Percentiles rank a stretch among this genome's conserved stretches.
phyloP scores from a whole-genome alignment of 2,329 filamentous ascomycete genomes.

The Fusarium anguioides region DNA sequence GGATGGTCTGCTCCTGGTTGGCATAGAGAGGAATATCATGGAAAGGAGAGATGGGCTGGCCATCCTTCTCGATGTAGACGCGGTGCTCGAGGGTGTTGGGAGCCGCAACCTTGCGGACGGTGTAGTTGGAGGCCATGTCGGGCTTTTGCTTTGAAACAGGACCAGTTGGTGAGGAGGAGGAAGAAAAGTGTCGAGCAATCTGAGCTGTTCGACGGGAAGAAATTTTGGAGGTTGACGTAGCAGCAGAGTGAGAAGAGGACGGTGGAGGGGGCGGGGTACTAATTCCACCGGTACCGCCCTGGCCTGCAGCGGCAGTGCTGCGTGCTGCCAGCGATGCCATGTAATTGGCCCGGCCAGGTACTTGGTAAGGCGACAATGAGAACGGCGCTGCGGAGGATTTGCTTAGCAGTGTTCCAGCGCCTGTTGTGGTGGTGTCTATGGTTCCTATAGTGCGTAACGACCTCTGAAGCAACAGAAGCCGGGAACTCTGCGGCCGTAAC shows the following conservation, averaged over 20 bases:
- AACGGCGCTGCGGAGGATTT: conserved; percentile 17
- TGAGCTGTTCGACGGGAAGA: conserved; percentile 63
- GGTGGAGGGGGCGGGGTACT: conserved; percentile 55
- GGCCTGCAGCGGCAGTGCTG: conserved; percentile 39
- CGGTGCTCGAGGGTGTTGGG: conserved; percentile 97
- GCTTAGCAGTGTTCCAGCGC: conserved; percentile 14
- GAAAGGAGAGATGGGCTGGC: conserved; percentile 91
- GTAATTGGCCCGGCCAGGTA: conserved; percentile 43
- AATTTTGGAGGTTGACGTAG: conserved; percentile 53
- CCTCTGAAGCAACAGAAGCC: conserved; percentile 39
- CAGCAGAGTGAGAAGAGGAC: conserved; percentile 39
- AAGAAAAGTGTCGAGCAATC: conserved; percentile 66
- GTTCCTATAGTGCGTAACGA: conserved; percentile 26
- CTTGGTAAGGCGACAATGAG: conserved; percentile 26
- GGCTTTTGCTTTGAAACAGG: conserved; percentile 30
- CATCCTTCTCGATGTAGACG: conserved; percentile 98
- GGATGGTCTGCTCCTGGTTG: conserved; percentile 92
- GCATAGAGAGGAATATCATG: conserved; percentile 98
- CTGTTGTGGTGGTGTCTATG: conserved; percentile 10
- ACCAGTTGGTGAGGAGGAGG: conserved; percentile 40
- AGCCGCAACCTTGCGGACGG: conserved; percentile 85
- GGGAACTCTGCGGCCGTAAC: conserved; percentile 33
- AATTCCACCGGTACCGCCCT: conserved; percentile 33
- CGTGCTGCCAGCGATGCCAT: conserved; percentile 39
- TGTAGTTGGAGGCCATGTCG: conserved; percentile 73